Evolutionary conservation across 768 basidiomycete genomes (phyloP).

Genomic region (Cystofilobasidium capitatum): DNA sequence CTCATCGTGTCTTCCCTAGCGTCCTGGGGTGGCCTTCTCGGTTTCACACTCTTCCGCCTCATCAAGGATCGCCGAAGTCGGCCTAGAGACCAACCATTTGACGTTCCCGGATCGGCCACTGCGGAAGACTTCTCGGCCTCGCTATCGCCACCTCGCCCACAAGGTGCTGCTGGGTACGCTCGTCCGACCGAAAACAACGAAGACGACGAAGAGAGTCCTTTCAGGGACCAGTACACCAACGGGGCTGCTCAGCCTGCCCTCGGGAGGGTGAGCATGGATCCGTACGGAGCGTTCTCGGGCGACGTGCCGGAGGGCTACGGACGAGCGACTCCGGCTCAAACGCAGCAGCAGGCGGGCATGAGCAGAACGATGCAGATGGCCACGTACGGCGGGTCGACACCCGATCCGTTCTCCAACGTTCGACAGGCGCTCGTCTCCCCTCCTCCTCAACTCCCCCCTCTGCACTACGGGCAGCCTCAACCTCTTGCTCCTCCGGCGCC

Average conservation of each 20-base stretch:
- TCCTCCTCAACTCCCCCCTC: not conserved
- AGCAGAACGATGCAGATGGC: conserved; percentile 80
- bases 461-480: not conserved
- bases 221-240: conserved; percentile 28
- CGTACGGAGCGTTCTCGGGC: conserved; percentile 83
- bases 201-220: conserved; percentile 45
- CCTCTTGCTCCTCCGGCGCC: not conserved
- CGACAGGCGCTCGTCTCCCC: not conserved
- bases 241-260: conserved; percentile 39
- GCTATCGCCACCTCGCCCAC: conserved; percentile 23
- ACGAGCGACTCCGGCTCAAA: not conserved
- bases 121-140: conserved; percentile 25
- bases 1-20: conserved; percentile 41
- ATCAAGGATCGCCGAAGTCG: conserved; percentile 48
- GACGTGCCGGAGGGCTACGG: conserved; percentile 70
- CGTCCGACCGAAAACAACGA: conserved; percentile 35
- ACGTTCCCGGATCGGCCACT: conserved; percentile 41
- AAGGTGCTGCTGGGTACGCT: conserved; percentile 30
- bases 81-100: conserved; percentile 67
- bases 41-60: conserved; percentile 63
- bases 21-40: conserved; percentile 64
- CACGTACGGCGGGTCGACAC: conserved; percentile 3
- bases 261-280: conserved; percentile 56
- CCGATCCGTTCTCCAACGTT: not conserved
- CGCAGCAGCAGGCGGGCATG: conserved; percentile 43